Percentiles rank a stretch among this genome's conserved stretches.
Evolutionary conservation across 169 alveolate species (phyloP).

Genomic region (Theileria sp.): DNA sequence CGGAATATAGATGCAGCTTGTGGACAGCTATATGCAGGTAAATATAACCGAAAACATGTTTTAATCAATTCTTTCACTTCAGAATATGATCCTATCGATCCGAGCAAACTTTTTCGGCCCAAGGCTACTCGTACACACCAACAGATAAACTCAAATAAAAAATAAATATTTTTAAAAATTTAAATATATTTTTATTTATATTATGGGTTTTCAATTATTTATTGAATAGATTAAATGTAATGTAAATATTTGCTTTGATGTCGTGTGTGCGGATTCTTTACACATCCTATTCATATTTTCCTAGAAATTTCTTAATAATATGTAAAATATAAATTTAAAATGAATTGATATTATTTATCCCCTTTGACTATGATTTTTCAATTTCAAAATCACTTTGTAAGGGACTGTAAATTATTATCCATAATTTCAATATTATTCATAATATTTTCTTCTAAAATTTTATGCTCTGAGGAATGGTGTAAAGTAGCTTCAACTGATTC

Average conservation of each 20-base stretch:
- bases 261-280: constrained; percentile 19
- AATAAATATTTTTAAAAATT: not conserved
- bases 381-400: not conserved
- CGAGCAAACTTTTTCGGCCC: constrained; percentile 24
- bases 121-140: not conserved
- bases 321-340: not conserved
- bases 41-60: not conserved
- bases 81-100: constrained; percentile 47
- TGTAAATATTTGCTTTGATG: not conserved
- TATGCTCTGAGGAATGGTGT: constrained; percentile 80
- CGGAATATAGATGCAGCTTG: constrained; percentile 83
- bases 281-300: not conserved
- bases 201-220: not conserved
- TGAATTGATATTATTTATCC: not conserved
- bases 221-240: not conserved
- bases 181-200: not conserved
- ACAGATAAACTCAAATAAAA: not conserved
- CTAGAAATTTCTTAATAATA: not conserved
- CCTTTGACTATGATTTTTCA: not conserved
- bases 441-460: not conserved
- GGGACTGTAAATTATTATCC: not conserved
- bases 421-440: not conserved
- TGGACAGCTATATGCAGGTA: constrained; percentile 81
- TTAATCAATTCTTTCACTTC: not conserved
- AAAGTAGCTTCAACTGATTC: constrained; percentile 82